Evolutionary conservation across 176 grass and related monocot species (phyloP), one percentile per base, ranked within the genome.

Genomic region (Paspalum notatum): DNA sequence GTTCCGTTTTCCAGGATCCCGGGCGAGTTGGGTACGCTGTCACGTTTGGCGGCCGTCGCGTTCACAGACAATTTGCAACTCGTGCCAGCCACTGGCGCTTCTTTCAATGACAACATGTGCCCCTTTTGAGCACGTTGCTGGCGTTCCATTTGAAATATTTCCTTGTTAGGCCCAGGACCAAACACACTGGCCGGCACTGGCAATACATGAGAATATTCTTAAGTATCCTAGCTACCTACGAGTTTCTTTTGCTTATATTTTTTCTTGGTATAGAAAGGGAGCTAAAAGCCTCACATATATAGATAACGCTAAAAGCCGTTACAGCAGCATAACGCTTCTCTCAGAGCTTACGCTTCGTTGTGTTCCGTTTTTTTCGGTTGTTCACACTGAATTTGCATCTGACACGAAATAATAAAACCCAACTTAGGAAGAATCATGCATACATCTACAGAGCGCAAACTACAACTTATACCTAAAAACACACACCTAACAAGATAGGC

Each of bases 131-230:
- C 83, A 78, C 46, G 83, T 85, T 79, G 46, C 22, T 37, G 50
- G 55, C 64, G n/a, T 32, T 49, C 8, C 21, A 12, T 11, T 85
- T 54, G 4, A 79, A 79, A 46, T 9, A 17, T 32, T 46, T 71
- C 51, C 26, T 25, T 64, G 75, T 79, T 85, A 64, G 75, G 83
- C 64, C 83, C 83, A 44, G 1, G 83, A 3, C 83, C 66, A 85
- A 79, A 21, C 55, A 46, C 56, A 62, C n/a, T 15, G 15, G n/a
- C n/a, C n/a, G n/a, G 54, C 74, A 20, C 4, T n/a, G 9, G 1
- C 27, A 40, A 7, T 9, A 52, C 55, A 13, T 15, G 15, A 25
- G 66, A 37, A 72, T 79, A 55, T 79, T 79, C 75, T 24, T 21
- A 3, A 15, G 1, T 9, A 39, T 67, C 62, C 37, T 42, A 56